phyloP scores from a whole-genome alignment of 1,284 basidiomycete species.

The Mycena citricolor region DNA sequence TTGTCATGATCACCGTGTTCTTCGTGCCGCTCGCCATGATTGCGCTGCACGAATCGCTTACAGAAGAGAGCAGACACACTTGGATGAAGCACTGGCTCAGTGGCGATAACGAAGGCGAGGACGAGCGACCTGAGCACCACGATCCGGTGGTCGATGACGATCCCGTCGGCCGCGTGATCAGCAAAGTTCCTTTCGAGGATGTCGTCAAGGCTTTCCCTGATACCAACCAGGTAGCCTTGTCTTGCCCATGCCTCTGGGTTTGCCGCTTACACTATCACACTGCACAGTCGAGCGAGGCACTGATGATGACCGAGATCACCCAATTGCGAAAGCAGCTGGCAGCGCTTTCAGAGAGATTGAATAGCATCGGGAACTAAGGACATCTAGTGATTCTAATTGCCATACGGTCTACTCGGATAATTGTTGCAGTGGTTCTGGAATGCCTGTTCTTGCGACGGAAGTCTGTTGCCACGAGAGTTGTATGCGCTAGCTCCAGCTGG shows the following conservation, averaged over 20 bases:
- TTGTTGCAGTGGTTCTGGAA: too few species aligned
- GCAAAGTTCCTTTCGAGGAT: conserved; percentile 72
- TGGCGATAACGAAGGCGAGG: conserved; percentile 64
- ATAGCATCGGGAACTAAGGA: too few species aligned
- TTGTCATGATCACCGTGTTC: conserved; percentile 78
- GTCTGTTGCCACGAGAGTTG: too few species aligned
- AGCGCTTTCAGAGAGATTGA: conserved; percentile 52
- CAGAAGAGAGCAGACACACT: conserved; percentile 45
- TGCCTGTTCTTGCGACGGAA: too few species aligned
- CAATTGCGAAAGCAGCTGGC: conserved; percentile 59
- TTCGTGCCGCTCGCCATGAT: conserved; percentile 76
- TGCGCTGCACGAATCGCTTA: conserved; percentile 72
- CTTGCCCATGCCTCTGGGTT: background rate
- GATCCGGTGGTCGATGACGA: conserved; percentile 68
- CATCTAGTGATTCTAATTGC: too few species aligned
- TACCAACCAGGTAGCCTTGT: conserved; percentile 54
- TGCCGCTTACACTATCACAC: conserved; percentile 2
- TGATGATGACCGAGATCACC: conserved; percentile 65
- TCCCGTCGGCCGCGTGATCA: conserved; percentile 64
- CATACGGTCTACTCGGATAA: too few species aligned
- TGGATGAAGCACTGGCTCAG: conserved; percentile 72
- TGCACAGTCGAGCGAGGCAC: conserved; percentile 72
- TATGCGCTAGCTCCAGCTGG: too few species aligned
- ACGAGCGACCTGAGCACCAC: conserved; percentile 52
- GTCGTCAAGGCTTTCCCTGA: conserved; percentile 80